phyloP scores from a whole-genome alignment of 352 stramenopile species.

The Globisporangium lucens region DNA sequence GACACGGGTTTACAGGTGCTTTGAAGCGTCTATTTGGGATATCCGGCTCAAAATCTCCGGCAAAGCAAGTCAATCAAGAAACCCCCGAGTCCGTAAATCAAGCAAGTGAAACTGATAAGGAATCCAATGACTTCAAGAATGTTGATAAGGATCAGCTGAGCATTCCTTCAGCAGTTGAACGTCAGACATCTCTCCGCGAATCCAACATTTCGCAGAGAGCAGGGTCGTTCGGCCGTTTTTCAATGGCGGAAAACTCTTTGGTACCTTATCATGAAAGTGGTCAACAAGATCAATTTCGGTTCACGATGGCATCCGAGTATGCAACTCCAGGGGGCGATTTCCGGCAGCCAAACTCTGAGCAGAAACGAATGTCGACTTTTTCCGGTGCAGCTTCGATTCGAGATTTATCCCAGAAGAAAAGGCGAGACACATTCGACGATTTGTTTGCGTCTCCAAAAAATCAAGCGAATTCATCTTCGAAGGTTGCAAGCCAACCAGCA shows the following conservation, averaged over 20 bases:
- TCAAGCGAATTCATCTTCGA: background rate
- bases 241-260: slow-evolving; percentile 15
- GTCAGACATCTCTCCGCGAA: background rate
- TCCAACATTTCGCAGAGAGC: slow-evolving; percentile 1
- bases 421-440: slow-evolving; percentile 71
- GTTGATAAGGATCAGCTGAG: background rate
- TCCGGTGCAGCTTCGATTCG: background rate
- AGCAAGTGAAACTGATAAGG: background rate
- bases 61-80: background rate
- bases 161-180: background rate
- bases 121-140: background rate
- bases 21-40: slow-evolving; percentile 75
- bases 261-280: slow-evolving; percentile 4
- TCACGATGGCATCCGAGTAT: slow-evolving; percentile 29
- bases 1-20: slow-evolving; percentile 39
- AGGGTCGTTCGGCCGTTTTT: slow-evolving; percentile 9
- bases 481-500: background rate
- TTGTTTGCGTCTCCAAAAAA: slow-evolving; percentile 66
- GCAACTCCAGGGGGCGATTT: background rate
- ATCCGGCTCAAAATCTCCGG: slow-evolving; percentile 21
- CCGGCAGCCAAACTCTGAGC: background rate
- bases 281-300: slow-evolving; percentile 23
- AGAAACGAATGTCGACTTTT: slow-evolving; percentile 6
- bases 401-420: slow-evolving; percentile 21
- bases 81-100: background rate